Percentiles rank a stretch among this genome's conserved stretches.
Conservation (phyloP, 2,329 filamentous ascomycete species). For the Zymoseptoria passerinii region DNA sequence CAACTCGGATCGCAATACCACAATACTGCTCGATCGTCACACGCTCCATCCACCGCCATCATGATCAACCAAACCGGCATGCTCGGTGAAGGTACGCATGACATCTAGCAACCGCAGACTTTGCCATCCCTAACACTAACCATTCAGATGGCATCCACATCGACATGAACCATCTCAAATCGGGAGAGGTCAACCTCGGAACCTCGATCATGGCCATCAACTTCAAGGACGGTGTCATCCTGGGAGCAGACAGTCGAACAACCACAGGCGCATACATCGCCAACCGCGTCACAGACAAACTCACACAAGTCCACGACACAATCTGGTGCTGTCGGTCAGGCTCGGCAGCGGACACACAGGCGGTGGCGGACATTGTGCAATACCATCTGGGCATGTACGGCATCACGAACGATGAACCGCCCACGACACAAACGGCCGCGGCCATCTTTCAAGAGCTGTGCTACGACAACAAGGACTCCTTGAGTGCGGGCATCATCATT, state of each 20-base stretch:
- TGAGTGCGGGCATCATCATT: slow-evolving; percentile 94
- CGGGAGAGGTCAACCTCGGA: slow-evolving; percentile 96
- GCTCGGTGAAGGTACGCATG: slow-evolving; percentile 33
- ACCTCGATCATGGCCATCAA: slow-evolving; percentile 99
- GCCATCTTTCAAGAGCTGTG: slow-evolving; percentile 97
- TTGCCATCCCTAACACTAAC: slow-evolving; percentile 7
- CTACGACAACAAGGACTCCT: slow-evolving; percentile 90
- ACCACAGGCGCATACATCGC: slow-evolving; percentile 98
- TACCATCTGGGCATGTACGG: slow-evolving; percentile 92
- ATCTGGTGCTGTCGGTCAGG: slow-evolving; percentile 99
- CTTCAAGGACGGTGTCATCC: slow-evolving; percentile 96
- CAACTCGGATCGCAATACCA: neutral
- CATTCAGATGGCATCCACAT: slow-evolving; percentile 90
- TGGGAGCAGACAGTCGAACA: slow-evolving; percentile 94
- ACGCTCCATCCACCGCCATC: slow-evolving; percentile 11
- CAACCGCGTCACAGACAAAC: slow-evolving; percentile 98
- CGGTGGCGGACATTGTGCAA: slow-evolving; percentile 94
- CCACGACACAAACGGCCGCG: slow-evolving; percentile 90
- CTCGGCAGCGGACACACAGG: slow-evolving; percentile 94
- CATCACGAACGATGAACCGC: slow-evolving; percentile 78
- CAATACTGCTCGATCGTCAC: neutral
- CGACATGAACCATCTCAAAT: slow-evolving; percentile 98
- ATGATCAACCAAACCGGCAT: slow-evolving; percentile 33
- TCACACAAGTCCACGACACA: slow-evolving; percentile 95
- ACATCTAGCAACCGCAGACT: slow-evolving; percentile 1